Evolutionary conservation across 805 yeast genomes (phyloP), one percentile per base, ranked within the genome.

Genomic region (Saturnispora gosingensis): DNA sequence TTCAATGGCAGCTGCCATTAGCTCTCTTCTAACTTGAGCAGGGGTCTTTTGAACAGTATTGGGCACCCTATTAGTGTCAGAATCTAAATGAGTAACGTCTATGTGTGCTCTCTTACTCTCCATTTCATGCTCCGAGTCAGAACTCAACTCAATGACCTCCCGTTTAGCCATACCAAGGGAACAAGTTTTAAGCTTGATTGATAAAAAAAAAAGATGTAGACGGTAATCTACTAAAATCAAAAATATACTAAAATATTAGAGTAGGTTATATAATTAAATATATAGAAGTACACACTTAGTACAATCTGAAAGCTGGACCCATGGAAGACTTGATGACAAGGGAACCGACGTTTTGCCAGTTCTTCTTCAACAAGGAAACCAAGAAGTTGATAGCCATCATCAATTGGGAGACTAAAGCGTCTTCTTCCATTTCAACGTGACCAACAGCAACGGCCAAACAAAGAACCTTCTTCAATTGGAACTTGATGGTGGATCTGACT

Each of bases 311-410:
- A 73, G 98, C 86, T 75, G 98, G 99, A 80, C 99, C 99, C 99
- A 93, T 93, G 77, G 98, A 82, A 60, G 97, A 88, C 83, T 93
- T 93, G 82, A 93, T 85, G 73, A 90, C 97, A 76, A 93, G 81
- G 72, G 99, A 93, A 70, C 99, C 99, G 73, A 93, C 97, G 80
- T 93, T 93, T 84, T 93, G 99, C 99, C 99, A 93, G 96, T 93
- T 88, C 91, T 93, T 93, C 96, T 93, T 93, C 76, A 93, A 83
- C 77, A 93, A 80, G 64, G 99, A 93, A 66, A 93, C 99, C 76
- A 93, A 86, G 85, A 93, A 93, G 96, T 93, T 93, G 66, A 95
- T 82, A 66, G 99, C 82, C 93, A 93, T 83, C 88, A 93, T 82
- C 80, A 93, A 88, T 80, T 93, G 99, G 84, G 91, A 87, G 69